phyloP scores from a whole-genome alignment of 2,329 filamentous ascomycete species.

The Penicillium sp. region DNA sequence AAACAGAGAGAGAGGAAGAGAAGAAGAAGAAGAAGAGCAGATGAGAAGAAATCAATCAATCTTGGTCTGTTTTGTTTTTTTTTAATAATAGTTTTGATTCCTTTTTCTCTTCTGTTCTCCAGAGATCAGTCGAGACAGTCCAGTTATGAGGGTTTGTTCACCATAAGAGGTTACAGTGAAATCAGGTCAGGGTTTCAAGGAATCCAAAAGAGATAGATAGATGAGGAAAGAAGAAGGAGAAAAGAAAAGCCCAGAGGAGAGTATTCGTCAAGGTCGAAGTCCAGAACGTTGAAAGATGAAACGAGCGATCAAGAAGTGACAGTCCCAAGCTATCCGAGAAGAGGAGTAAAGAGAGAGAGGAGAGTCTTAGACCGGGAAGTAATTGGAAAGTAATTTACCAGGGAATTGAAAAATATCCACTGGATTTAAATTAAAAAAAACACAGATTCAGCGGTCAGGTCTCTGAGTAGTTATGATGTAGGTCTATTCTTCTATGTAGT shows the following conservation, averaged over 20 bases:
- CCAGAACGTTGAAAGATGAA: slow-evolving; percentile 10
- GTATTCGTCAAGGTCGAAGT: background rate
- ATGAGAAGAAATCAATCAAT: background rate
- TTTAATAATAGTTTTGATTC: background rate
- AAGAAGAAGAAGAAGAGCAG: background rate
- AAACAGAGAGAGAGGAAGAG: background rate
- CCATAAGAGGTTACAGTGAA: background rate
- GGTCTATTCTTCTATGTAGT: too few species aligned
- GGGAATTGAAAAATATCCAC: too few species aligned
- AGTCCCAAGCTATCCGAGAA: slow-evolving; percentile 4
- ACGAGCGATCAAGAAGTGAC: slow-evolving; percentile 9
- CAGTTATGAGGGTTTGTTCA: background rate
- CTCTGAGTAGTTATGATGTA: too few species aligned
- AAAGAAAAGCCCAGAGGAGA: background rate
- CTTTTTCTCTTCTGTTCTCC: background rate
- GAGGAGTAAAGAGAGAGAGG: background rate
- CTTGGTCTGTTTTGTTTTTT: background rate
- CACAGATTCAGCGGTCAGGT: slow-evolving; percentile 17
- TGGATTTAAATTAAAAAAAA: too few species aligned
- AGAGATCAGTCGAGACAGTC: background rate
- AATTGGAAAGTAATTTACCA: background rate
- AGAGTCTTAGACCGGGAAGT: slow-evolving; percentile 10
- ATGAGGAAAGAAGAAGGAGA: background rate
- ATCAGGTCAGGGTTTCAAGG: background rate
- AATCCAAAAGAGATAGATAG: background rate